Evolutionary conservation across 2,329 filamentous ascomycete species (phyloP).

Genomic region (Polytolypa hystricis): DNA sequence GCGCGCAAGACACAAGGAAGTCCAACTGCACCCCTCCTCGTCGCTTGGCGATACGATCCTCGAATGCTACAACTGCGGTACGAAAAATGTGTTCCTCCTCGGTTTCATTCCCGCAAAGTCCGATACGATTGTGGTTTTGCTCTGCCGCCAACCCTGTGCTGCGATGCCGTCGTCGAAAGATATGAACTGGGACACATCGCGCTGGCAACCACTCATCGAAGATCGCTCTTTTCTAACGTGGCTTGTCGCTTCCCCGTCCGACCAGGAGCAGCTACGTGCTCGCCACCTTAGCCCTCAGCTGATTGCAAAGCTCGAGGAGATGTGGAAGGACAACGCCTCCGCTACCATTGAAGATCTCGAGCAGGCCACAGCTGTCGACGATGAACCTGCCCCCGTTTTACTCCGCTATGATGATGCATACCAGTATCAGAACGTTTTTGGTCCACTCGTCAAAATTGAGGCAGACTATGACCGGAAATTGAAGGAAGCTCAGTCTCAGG

Average conservation of each 20-base stretch:
- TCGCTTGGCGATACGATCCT: constrained; percentile 90
- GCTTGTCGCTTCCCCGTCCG: constrained; percentile 80
- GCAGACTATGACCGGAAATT: constrained; percentile 98
- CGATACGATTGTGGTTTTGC: constrained; percentile 90
- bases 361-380: constrained; percentile 81
- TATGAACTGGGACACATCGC: constrained; percentile 98
- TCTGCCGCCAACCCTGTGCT: constrained; percentile 93
- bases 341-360: constrained; percentile 87
- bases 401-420: constrained; percentile 94
- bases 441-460: constrained; percentile 95
- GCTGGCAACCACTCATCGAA: constrained; percentile 95
- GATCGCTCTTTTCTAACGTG: constrained; percentile 90
- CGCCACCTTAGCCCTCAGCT: constrained; percentile 86
- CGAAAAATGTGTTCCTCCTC: constrained; percentile 96
- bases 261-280: constrained; percentile 90
- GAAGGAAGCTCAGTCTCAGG: constrained; percentile 95
- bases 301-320: constrained; percentile 91
- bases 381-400: constrained; percentile 85
- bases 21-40: constrained; percentile 88
- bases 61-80: constrained; percentile 98
- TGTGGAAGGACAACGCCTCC: constrained; percentile 92
- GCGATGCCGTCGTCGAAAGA: constrained; percentile 93
- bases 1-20: constrained; percentile 94
- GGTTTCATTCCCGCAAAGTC: constrained; percentile 98
- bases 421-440: constrained; percentile 98